Conservation (phyloP, 2,329 filamentous ascomycete genomes). For the Xylaria sp. region DNA sequence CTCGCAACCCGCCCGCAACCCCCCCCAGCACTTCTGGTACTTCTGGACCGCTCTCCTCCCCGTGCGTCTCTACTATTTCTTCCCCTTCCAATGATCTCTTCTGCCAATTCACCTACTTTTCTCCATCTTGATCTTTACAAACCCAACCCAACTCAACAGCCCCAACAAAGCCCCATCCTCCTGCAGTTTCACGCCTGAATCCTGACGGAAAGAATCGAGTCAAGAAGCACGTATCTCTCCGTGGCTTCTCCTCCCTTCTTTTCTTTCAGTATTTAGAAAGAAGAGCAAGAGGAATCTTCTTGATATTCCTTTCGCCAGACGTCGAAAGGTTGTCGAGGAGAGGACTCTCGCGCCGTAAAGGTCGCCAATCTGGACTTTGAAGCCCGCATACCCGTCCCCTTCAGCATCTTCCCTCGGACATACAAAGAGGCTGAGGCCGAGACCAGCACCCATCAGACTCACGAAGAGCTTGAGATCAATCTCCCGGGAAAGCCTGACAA, state of each 20-base stretch:
- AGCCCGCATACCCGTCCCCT: slow-evolving; percentile 97
- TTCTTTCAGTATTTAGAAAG: slow-evolving; percentile 51
- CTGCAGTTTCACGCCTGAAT: slow-evolving; percentile 37
- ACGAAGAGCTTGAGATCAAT: slow-evolving; percentile 89
- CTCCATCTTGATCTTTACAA: slow-evolving; percentile 33
- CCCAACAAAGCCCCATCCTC: slow-evolving; percentile 37
- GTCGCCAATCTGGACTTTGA: slow-evolving; percentile 99
- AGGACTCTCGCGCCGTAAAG: slow-evolving; percentile 57
- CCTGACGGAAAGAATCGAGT: slow-evolving; percentile 41
- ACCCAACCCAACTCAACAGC: slow-evolving; percentile 32
- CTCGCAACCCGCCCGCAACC: slow-evolving; percentile 6
- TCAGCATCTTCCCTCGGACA: slow-evolving; percentile 99
- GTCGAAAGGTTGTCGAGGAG: slow-evolving; percentile 50
- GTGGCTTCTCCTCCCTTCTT: slow-evolving; percentile 44
- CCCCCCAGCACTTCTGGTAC: slow-evolving; percentile 26
- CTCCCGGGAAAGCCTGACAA: slow-evolving; percentile 65
- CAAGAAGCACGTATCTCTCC: slow-evolving; percentile 38
- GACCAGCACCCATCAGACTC: slow-evolving; percentile 60
- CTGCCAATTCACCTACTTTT: slow-evolving; percentile 38
- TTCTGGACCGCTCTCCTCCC: slow-evolving; percentile 23
- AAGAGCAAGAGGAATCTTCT: slow-evolving; percentile 69
- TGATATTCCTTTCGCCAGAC: slow-evolving; percentile 62
- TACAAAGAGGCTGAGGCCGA: slow-evolving; percentile 71
- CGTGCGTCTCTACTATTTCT: slow-evolving; percentile 35
- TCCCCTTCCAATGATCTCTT: slow-evolving; percentile 36